phyloP scores from a whole-genome alignment of 1,284 basidiomycete genomes.

The Sanghuangporus weigelae region DNA sequence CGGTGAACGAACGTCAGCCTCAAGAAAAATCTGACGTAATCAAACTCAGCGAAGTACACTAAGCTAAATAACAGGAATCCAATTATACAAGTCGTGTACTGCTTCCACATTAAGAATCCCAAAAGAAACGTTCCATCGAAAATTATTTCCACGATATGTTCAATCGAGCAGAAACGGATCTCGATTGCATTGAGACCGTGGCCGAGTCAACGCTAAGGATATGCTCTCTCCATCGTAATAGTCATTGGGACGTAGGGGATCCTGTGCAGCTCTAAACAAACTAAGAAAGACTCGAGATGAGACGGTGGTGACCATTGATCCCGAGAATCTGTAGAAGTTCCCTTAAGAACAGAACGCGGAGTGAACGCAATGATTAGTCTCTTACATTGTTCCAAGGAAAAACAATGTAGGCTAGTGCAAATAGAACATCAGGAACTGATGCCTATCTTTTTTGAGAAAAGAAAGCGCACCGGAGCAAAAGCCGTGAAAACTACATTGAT shows the following conservation, averaged over 20 bases:
- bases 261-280: neutral
- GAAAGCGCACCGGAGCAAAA: neutral
- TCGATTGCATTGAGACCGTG: neutral
- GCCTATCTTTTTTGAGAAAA: neutral
- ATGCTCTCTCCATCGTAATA: neutral
- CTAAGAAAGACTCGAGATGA: neutral
- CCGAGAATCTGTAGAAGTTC: neutral
- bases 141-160: neutral
- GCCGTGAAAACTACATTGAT: slow-evolving; percentile 9
- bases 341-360: neutral
- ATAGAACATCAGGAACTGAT: neutral
- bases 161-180: neutral
- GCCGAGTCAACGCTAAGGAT: neutral
- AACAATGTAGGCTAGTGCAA: neutral
- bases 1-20: neutral
- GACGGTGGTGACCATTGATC: slow-evolving; percentile 6
- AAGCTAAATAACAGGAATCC: neutral
- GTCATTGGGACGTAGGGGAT: neutral
- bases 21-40: neutral
- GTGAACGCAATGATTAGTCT: neutral
- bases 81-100: neutral
- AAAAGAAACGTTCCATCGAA: neutral
- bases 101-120: neutral
- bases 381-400: slow-evolving; percentile 5
- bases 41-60: neutral